Evolutionary conservation across 2,329 filamentous ascomycete genomes (phyloP), one percentile per base, ranked within the genome.

Genomic region (Metarhizium guizhouense): DNA sequence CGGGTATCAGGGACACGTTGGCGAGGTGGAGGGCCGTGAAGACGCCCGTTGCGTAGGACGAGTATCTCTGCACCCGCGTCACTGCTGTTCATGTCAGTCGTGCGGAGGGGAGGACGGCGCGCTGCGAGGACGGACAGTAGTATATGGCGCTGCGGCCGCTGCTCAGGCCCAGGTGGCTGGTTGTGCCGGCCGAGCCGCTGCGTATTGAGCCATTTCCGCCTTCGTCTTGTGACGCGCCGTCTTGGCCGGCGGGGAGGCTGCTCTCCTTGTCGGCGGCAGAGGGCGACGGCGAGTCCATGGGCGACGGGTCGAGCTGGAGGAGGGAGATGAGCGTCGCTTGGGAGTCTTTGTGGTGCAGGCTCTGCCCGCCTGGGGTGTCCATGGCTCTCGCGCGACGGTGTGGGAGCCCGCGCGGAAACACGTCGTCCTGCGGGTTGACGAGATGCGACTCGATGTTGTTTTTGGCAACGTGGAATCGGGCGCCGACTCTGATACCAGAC

Each of bases 1-100:
- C 81, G 0, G 90, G 91, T 60, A 95, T 86, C 47, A 95, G 69
- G 7, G 89, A 89, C 38, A 90, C 93, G 64, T 92, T 95, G 64
- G 85, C 79, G 59, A 94, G 76, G 73, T 95, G 91, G 56, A 94
- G 78, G 34, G 83, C 77, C 38, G 86, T 80, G 74, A 93, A 95
- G 61, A 89, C 74, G 59, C 83, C 83, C 66, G 90, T 92, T 61
- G 88, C 84, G 74, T 96, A 95, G 62, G 88, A 90, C 1, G 90
- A 94, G 76, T 95, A 96, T 69, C 84, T 87, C 70, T 97, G 94
- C 40, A 94, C 78, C 51, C 88, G 83, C 50, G 65, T 66, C 18
- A 68, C 64, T 65, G 36, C n/a, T 40, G 25, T 11, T 14, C 32
- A 14, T 13, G 14, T 38, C 10, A 45, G 42, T 11, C n/a, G n/a